Base-by-base conservation (phyloP, 2,329 filamentous ascomycete genomes). In the Metarhizium guizhouense region DNA sequence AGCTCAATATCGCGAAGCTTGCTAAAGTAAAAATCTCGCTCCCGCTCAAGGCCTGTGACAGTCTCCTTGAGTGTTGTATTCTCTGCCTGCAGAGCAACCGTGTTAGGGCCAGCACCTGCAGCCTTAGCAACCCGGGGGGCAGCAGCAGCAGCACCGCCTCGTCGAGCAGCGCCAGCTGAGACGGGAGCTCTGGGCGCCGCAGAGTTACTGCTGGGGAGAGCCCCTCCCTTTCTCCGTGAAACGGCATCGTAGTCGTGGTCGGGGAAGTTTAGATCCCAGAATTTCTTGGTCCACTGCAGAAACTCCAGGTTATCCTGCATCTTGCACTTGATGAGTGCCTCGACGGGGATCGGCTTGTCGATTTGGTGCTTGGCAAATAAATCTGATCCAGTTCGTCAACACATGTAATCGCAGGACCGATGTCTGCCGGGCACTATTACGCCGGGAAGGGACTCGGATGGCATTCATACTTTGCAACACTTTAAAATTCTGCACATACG, bases 281-380 rank as follows among this genome's bases (percentile, higher is more conserved):
- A 96, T 64, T 82, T 81, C 82, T 99, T 99, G 57, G 86, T 86
- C 88, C 91, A 99, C 76, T 99, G 94, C 58, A 99, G 80, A 72
- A 99, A 99, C 70, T 97, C 94, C 65, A 99, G 88, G 77, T 99
- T 99, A 74, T 99, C 94, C 81, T 99, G 94, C 93, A 99, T 99
- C 80, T 96, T 96, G 81, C 94, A 99, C 74, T 97, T 99, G 66
- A 94, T 84, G 58, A 99, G 85, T 57, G 82, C 79, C 72, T 96
- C 85, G 70, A 97, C 90, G 57, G 90, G 90, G 64, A 99, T 86
- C 32, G 88, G 87, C 70, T 91, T 91, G 66, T 97, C 92, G 76
- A 99, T 82, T 61, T 85, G 79, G 75, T 97, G 92, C 72, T 88
- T 88, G 59, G 85, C 80, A 69, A 97, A 97, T 61, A 82, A 80